Evolutionary conservation across 2,329 filamentous ascomycete genomes (phyloP).

Genomic region (Cytospora piceicola): DNA sequence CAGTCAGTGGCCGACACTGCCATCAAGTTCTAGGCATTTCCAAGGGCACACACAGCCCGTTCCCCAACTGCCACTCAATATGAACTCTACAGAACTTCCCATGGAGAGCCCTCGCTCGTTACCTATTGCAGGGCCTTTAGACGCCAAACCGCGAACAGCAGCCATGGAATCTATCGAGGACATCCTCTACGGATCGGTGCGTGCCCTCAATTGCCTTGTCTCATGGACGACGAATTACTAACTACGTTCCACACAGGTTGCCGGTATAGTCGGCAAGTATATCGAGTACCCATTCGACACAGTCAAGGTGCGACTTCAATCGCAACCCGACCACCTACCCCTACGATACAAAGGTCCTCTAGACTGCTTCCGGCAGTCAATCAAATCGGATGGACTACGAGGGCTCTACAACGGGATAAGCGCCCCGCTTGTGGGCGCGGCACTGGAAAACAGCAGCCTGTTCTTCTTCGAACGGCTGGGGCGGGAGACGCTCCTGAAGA

Average conservation of each 20-base stretch:
- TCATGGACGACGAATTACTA: slow-evolving; percentile 1
- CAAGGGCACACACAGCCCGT: slow-evolving; percentile 4
- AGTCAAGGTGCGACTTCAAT: slow-evolving; percentile 94
- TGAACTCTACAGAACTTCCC: slow-evolving; percentile 26
- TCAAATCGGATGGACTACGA: slow-evolving; percentile 75
- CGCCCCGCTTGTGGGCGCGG: slow-evolving; percentile 87
- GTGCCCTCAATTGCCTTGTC: slow-evolving; percentile 38
- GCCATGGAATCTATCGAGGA: slow-evolving; percentile 78
- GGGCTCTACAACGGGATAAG: slow-evolving; percentile 92
- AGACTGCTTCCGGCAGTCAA: slow-evolving; percentile 90
- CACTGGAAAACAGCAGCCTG: slow-evolving; percentile 86
- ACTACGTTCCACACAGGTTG: slow-evolving; percentile 54
- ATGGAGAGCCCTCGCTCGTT: slow-evolving; percentile 21
- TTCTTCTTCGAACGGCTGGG: slow-evolving; percentile 89
- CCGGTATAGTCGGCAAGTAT: slow-evolving; percentile 89
- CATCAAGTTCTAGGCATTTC: neutral
- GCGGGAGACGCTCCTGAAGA: slow-evolving; percentile 64
- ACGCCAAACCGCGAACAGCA: slow-evolving; percentile 45
- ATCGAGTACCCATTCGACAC: slow-evolving; percentile 99
- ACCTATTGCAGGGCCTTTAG: slow-evolving; percentile 20
- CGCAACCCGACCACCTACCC: slow-evolving; percentile 84
- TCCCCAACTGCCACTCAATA: slow-evolving; percentile 25
- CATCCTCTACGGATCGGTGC: slow-evolving; percentile 82
- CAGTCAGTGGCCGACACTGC: slow-evolving; percentile 2
- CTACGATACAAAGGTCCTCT: slow-evolving; percentile 83